Base-by-base conservation (phyloP, 2,329 filamentous ascomycete genomes). In the Pyrenochaeta sp. region DNA sequence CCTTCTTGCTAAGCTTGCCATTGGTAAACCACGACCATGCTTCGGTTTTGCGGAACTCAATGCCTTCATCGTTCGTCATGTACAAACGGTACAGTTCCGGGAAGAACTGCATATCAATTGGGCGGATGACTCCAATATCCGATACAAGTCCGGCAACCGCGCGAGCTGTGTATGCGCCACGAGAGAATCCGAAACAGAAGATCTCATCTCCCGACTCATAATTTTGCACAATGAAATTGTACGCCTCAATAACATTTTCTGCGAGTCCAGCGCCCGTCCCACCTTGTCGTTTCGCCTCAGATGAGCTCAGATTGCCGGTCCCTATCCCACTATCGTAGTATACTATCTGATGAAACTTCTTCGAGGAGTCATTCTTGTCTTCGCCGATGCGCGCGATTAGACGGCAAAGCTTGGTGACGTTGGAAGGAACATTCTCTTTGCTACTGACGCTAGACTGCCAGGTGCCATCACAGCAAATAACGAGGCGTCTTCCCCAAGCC, bases 161-260 rank as follows among this genome's bases (percentile, higher is more conserved):
- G 34, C 75, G 61, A 7, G 73, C 84, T 0, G 80, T 83, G 46
- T 77, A 83, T 1, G 81, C 80, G 19, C 81, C 81, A 22, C 81
- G 62, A 0, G 80, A 82, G 62, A 82, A 83, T 0, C 81, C 81
- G 25, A 82, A 74, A 34, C 81, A 73, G 61, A 81, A 82, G 42
- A 83, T 81, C 27, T 80, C 79, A 51, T 83, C 81, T 40, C 83
- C 83, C 0, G 76, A 71, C 24, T 78, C 67, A 51, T 81, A 85
- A 63, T 85, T 86, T 34, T 80, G 75, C 6, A 80, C 78, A 6
- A 85, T 75, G 69, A 84, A 85, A 37, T 79, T 78, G 61, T 85
- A 84, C 1, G 77, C 81, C 66, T 83, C 79, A 15, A 82, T 78
- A 4, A 84, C 80, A 49, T 83, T 82, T 37, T 83, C 80, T 1